phyloP scores from a whole-genome alignment of 2,329 filamentous ascomycete genomes.

The Pezicula radicicola region DNA sequence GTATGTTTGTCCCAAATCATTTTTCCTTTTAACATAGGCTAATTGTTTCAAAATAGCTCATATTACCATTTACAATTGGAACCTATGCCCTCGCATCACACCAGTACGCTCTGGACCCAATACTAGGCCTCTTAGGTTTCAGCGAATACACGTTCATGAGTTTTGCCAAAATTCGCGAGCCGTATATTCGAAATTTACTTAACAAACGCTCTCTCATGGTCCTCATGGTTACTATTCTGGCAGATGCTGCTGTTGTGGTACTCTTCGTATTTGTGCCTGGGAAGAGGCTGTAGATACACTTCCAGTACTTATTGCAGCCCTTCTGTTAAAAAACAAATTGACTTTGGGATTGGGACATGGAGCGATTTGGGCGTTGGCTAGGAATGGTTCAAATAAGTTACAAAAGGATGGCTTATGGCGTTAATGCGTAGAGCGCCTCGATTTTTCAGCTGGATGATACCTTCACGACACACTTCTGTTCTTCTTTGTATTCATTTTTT shows the following conservation, averaged over 20 bases:
- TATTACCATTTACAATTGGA: conserved; percentile 88
- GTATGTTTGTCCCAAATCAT: conserved; percentile 48
- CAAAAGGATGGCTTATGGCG: too few relatives aligned
- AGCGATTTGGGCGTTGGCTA: too few relatives aligned
- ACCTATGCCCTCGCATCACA: conserved; percentile 88
- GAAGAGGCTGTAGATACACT: conserved; percentile 60
- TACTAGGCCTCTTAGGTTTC: conserved; percentile 82
- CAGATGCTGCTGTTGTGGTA: conserved; percentile 79
- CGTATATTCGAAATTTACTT: conserved; percentile 84
- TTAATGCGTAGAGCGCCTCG: too few relatives aligned
- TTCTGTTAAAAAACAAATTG: too few relatives aligned
- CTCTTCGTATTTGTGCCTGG: conserved; percentile 96
- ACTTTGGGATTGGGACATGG: too few relatives aligned
- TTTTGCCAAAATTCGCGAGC: conserved; percentile 84
- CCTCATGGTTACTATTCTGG: conserved; percentile 67
- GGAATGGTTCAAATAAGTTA: too few relatives aligned
- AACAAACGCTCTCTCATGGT: conserved; percentile 82
- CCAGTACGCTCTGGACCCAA: conserved; percentile 91
- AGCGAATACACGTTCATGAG: conserved; percentile 97
- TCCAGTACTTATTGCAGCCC: too few relatives aligned
- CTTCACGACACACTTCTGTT: not conserved
- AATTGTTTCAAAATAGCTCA: conserved; percentile 52
- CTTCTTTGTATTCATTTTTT: not conserved
- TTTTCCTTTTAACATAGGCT: conserved; percentile 8
- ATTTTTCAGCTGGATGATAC: too few relatives aligned